phyloP scores from a whole-genome alignment of 1,284 basidiomycete genomes.

The Leccinum subrobustum region DNA sequence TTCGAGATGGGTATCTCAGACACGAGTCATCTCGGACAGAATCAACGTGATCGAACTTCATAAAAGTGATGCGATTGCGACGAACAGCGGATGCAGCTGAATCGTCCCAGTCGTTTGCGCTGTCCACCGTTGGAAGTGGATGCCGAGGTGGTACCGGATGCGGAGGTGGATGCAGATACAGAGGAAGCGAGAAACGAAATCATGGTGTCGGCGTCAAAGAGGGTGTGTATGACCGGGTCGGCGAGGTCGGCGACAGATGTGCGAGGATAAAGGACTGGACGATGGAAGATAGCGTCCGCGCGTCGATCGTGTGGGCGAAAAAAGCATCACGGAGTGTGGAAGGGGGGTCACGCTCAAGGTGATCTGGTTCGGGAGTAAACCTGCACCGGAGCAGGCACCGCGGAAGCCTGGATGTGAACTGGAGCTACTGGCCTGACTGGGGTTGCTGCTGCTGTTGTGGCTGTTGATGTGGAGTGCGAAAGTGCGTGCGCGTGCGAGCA shows the following conservation, averaged over 20 bases:
- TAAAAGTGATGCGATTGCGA: constrained; percentile 58
- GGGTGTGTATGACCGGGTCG: constrained; percentile 46
- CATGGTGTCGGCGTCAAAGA: constrained; percentile 44
- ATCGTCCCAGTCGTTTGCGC: constrained; percentile 56
- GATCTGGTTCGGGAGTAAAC: constrained; percentile 27
- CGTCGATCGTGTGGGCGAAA: constrained; percentile 41
- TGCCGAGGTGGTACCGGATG: neutral
- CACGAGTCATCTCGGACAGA: neutral
- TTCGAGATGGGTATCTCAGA: neutral
- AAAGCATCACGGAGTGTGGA: constrained; percentile 48
- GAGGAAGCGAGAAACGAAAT: constrained; percentile 24
- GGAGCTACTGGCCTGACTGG: constrained; percentile 34
- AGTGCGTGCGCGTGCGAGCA: no score
- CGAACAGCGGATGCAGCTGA: constrained; percentile 42
- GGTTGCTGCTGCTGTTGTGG: constrained; percentile 12
- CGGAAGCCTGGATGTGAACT: constrained; percentile 34
- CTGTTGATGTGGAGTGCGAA: constrained; percentile 29
- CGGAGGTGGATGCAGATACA: neutral
- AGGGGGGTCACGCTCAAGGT: constrained; percentile 36
- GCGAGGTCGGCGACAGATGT: constrained; percentile 38
- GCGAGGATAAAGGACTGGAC: constrained; percentile 42
- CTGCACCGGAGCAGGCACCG: constrained; percentile 22
- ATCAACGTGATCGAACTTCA: constrained; percentile 42
- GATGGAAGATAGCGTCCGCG: constrained; percentile 47
- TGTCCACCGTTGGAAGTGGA: constrained; percentile 6